phyloP scores from a whole-genome alignment of 768 basidiomycete genomes.

The Lactarius tabidus region DNA sequence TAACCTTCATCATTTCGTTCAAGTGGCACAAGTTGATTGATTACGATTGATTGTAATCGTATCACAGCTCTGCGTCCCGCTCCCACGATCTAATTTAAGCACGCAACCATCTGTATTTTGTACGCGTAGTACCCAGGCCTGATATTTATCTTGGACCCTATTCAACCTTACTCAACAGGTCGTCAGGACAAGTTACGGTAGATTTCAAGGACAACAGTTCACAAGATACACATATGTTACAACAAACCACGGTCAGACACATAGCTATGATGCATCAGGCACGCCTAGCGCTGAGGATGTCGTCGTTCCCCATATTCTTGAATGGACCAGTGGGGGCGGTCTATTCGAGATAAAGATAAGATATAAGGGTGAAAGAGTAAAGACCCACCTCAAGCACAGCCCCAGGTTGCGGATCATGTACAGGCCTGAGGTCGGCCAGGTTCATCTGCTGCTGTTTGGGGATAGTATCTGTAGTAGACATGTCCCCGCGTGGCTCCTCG shows the following conservation, averaged over 20 bases:
- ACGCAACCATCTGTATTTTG: not conserved
- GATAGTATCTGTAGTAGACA: not conserved
- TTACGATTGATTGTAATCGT: not conserved
- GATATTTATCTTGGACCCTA: too few species aligned
- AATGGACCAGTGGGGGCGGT: slow-evolving; percentile 15
- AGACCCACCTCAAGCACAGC: slow-evolving; percentile 5
- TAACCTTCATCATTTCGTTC: slow-evolving; percentile 45
- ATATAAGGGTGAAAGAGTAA: too few species aligned
- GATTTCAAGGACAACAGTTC: not conserved
- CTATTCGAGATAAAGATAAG: not conserved
- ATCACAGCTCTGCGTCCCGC: not conserved
- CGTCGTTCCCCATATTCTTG: slow-evolving; percentile 10
- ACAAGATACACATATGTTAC: not conserved
- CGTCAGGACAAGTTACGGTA: not conserved
- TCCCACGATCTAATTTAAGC: slow-evolving; percentile 1
- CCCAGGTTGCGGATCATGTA: slow-evolving; percentile 3
- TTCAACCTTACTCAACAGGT: too few species aligned
- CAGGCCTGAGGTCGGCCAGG: slow-evolving; percentile 7
- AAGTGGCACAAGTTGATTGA: not conserved
- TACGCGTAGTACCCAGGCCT: too few species aligned
- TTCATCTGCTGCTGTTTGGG: slow-evolving; percentile 1
- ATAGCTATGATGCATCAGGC: not conserved
- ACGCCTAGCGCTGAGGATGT: slow-evolving; percentile 1
- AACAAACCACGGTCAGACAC: not conserved
- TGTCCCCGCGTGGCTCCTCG: not conserved